Evolutionary conservation across 2,329 filamentous ascomycete genomes (phyloP), one percentile per base, ranked within the genome.

Genomic region (Botrytis squamosa): DNA sequence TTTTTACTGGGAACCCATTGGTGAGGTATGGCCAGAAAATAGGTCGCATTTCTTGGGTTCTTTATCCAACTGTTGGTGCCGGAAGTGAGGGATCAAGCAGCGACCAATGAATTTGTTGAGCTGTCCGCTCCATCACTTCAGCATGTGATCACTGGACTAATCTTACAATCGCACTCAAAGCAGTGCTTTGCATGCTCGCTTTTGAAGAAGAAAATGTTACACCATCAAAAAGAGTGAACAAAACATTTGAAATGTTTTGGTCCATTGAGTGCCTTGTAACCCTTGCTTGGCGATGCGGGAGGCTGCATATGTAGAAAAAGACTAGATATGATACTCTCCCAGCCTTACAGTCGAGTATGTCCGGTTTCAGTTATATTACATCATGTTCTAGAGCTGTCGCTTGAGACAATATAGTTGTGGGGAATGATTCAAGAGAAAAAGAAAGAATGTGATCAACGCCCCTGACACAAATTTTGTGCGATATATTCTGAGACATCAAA

Each of bases 261-360:
- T 49, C 44, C n/a, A 18, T 18, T 18, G n/a, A 67, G 33, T n/a
- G 42, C 10, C 29, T 25, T 25, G 10, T 9, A n/a, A 25, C 22
- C n/a, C 3, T 36, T 18, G 25, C 25, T 68, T 40, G 36, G 49
- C 49, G 18, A 68, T 18, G 49, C 65, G 65, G 65, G 36, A 68
- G 65, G 65, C 65, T 68, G 65, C 65, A 68, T 68, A 33, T 40
- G 65, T 68, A 38, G 14, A 52, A 40, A 52, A 55, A 25, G 14
- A 57, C 65, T 55, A 49, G 44, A 66, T 66, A 29, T 33, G 46
- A 42, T 57, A 33, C 25, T 29, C 55, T 12, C n/a, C 49, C 36
- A 68, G 65, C 65, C 65, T 68, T 68, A 68, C 36, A 22, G 49
- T 68, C 65, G 18, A 55, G 65, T 67, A 33, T n/a, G 65, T 14